A percentile compares a stretch with the other conserved stretches of the same genome.
phyloP scores from a whole-genome alignment of 2,329 filamentous ascomycete genomes.

The Calonectria montana region DNA sequence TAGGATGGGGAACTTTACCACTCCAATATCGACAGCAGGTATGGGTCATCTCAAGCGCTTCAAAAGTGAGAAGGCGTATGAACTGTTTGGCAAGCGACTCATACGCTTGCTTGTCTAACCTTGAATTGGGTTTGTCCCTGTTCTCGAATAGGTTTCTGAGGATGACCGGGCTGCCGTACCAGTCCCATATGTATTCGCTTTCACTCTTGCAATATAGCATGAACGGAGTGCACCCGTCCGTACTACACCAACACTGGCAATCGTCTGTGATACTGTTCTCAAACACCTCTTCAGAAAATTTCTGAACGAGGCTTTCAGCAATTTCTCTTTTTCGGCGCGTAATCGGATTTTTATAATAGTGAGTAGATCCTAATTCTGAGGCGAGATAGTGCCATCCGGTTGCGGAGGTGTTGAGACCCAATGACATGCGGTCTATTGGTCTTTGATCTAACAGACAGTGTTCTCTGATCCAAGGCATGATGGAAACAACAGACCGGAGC shows the following conservation, averaged over 20 bases:
- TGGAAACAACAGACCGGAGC: neutral
- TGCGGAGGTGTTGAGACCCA: neutral
- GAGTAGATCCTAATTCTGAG: neutral
- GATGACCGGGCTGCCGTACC: neutral
- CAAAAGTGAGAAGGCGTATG: neutral
- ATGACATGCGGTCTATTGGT: neutral
- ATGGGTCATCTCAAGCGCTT: neutral
- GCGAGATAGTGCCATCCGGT: neutral
- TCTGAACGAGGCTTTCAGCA: neutral
- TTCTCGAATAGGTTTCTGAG: neutral
- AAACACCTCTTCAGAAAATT: neutral
- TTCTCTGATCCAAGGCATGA: neutral
- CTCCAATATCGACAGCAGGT: neutral
- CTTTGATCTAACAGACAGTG: neutral
- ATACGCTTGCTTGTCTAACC: neutral
- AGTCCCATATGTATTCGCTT: neutral
- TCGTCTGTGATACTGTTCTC: neutral
- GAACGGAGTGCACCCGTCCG: neutral
- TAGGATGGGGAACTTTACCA: neutral
- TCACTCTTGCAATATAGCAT: neutral
- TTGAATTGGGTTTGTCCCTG: no score
- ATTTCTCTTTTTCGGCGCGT: neutral
- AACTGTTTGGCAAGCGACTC: neutral
- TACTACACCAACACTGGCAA: neutral
- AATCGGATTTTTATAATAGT: neutral